A percentile compares a stretch with the other conserved stretches of the same genome.
Evolutionary conservation across 2,329 filamentous ascomycete genomes (phyloP).

Genomic region (Beauveria scarabaeidicola): DNA sequence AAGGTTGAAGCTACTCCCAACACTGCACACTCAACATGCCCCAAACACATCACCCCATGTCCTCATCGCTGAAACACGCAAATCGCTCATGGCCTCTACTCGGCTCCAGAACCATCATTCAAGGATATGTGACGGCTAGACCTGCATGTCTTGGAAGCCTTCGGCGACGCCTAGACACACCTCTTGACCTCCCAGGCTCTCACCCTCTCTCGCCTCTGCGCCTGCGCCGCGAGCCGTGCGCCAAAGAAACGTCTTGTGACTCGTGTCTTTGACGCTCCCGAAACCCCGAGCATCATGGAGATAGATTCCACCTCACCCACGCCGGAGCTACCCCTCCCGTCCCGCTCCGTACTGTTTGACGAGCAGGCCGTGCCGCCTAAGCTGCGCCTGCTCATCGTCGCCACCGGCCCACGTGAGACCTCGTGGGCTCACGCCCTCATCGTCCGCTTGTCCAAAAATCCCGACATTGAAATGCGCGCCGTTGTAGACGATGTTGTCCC

Average conservation of each 20-base stretch:
- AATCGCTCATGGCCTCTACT: neutral
- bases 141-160: constrained; percentile 25
- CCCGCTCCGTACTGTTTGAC: constrained; percentile 30
- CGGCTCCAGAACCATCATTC: neutral
- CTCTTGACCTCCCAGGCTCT: too few relatives aligned
- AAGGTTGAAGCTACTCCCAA: neutral
- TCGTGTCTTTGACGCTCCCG: neutral
- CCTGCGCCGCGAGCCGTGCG: neutral
- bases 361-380: constrained; percentile 33
- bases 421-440: constrained; percentile 59
- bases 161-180: constrained; percentile 12
- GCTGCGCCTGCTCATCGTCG: constrained; percentile 54
- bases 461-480: constrained; percentile 51
- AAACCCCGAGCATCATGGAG: neutral
- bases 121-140: constrained; percentile 17
- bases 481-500: constrained; percentile 58
- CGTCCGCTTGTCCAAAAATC: constrained; percentile 57
- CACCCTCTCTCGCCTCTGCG: neutral
- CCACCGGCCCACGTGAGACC: constrained; percentile 56
- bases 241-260: neutral
- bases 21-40: neutral
- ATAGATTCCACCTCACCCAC: neutral
- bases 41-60: neutral
- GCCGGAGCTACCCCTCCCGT: constrained; percentile 21
- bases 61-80: neutral